Base-by-base conservation (phyloP, 116 monocot genomes). In the Phalaenopsis hybrid region DNA sequence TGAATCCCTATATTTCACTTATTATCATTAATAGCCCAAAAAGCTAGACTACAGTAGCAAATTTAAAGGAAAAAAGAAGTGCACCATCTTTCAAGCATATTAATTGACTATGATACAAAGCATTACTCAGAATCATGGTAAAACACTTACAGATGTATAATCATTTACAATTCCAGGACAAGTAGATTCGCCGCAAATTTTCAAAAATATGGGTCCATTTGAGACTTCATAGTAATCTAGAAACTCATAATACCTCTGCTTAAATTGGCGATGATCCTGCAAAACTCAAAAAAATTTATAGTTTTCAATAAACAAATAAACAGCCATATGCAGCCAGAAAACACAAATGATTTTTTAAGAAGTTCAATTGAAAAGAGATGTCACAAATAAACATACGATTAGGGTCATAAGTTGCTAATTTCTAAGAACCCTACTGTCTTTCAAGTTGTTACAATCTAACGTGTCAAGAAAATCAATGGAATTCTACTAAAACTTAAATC, bases 141-240 rank as follows among this genome's bases (percentile, higher is more conserved):
- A 75, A 28, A 2, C 51, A 89, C 91, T 90, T 86, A 94, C 97
- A 82, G 94, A 77, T 77, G 79, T 80, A 79, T 94, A 97, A 79
- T 93, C 93, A 78, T 97, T 94, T 51, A 73, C 63, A 78, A 97
- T 94, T 37, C 97, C 97, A 61, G 84, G 84, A 82, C 93, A 91
- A 44, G 97, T 31, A 63, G 94, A 89, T 92, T 97, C 97, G 58
- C 97, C 97, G 79, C 97, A 94, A 44, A 97, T 89, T 46, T 85
- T 91, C 75, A 97, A 80, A 86, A 97, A 97, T 74, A 97, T 85
- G 1, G 97, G 97, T 44, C 93, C 94, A 50, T 81, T 44, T 0
- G 91, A 78, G 78, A 17, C 90, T 80, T 88, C 82, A 84, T 83
- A 88, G 78, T 97, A 82, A 86, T 94, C 97, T 63, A 89, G 86